Base-by-base conservation (phyloP, 192 early-diverging fungal species). In the Coemansia reversa region DNA sequence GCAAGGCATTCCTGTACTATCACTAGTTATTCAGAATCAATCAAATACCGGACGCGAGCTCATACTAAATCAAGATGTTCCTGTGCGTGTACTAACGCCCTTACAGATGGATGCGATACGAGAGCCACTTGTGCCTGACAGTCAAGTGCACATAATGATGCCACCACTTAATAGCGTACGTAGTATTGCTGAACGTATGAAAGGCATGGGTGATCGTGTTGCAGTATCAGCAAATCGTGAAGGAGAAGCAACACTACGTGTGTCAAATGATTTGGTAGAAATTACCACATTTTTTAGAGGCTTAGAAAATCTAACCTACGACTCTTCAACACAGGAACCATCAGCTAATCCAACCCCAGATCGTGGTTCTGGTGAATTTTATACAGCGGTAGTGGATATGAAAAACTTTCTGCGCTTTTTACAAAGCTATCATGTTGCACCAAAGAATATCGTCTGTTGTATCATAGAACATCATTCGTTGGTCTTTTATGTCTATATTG, bases 351-450 rank as follows among this genome's bases (percentile, higher is more conserved):
- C 22, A 68, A 67, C 50, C 57, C 62, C 20, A 60, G 79, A 72
- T 20, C 32, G 70, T 2, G 59, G 28, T 12, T 74, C 81, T 0
- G 49, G 65, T 2, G 70, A 84, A 61, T 90, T 91, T 75, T 91
- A 82, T 20, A 83, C 84, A 19, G 91, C 86, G 0, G 66, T 85
- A 0, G 83, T 93, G 9, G 85, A 87, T 59, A 88, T 88, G 60
- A 76, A 85, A 28, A 91, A 92, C 68, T 89, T 95, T 67, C 73
- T 88, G 54, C 87, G 90, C 45, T 92, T 93, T 55, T 59, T 93
- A 52, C 86, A 90, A 42, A 87, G 89, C 72, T 86, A 91, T 58
- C 84, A 87, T 39, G 74, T 93, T 2, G 87, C 82, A n/a, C 93
- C 93, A 16, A 81, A 74, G 58, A 87, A 91, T 63, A 87, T 93